Percentiles rank a stretch among this genome's conserved stretches.
phyloP scores from a whole-genome alignment of 495 filamentous ascomycete genomes.

The Clavariopsis aquatica region DNA sequence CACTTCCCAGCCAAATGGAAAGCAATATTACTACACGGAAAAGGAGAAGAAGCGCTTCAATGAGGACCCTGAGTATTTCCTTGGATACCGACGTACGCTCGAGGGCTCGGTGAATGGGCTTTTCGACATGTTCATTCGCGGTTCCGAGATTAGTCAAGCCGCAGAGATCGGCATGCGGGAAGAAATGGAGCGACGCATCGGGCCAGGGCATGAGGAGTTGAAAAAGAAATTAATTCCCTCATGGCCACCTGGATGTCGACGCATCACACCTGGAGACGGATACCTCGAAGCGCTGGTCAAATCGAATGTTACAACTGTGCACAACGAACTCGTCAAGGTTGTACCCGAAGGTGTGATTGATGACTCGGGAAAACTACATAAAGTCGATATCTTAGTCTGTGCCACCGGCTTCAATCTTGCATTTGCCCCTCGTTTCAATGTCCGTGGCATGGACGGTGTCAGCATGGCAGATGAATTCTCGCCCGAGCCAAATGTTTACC shows the following conservation, averaged over 20 bases:
- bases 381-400: conserved; percentile 7
- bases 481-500: conserved; percentile 12
- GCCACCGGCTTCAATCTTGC: conserved; percentile 12
- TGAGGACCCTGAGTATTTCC: conserved; percentile 10
- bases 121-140: conserved; percentile 10
- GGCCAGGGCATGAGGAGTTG: conserved; percentile 11
- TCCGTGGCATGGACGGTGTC: conserved; percentile 6
- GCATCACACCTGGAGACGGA: conserved; percentile 23
- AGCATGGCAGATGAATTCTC: conserved; percentile 14
- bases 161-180: not conserved
- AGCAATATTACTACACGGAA: conserved; percentile 17
- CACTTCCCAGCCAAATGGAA: conserved; percentile 2
- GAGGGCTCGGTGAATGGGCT: conserved; percentile 8
- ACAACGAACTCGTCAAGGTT: conserved; percentile 3
- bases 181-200: conserved; percentile 9
- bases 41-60: conserved; percentile 6
- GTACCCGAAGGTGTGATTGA: not conserved
- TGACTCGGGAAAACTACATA: not conserved
- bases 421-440: not conserved
- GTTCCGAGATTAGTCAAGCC: conserved; percentile 10
- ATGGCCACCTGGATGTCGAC: conserved; percentile 4
- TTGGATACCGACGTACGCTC: conserved; percentile 4
- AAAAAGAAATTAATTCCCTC: conserved; percentile 6
- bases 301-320: conserved; percentile 5
- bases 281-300: conserved; percentile 22